These are phyloP conservation scores for Mallotus nudiflorus DNA, from an alignment of 345 rosid species.

Conservation along the genomic window DNA sequence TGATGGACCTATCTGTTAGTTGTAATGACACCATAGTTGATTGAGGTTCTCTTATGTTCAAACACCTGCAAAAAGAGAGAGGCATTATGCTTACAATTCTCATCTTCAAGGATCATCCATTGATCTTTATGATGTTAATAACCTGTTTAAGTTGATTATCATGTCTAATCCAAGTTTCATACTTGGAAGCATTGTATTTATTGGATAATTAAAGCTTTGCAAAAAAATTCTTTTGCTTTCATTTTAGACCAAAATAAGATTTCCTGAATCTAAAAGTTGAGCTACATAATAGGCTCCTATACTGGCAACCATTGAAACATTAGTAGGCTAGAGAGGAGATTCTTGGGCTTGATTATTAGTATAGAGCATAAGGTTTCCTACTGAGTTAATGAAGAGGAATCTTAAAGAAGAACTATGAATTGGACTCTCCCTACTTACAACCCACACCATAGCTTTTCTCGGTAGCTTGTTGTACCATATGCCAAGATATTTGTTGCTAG, in stretches of 20 bases:
- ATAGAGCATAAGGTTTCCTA: conserved; percentile 2
- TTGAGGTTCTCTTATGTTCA: no score
- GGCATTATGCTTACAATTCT: no score
- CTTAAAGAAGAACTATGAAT: conserved; percentile 8
- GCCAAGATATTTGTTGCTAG: conserved; percentile 6
- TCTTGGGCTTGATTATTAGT: neutral
- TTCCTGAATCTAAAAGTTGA: neutral
- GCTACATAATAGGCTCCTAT: neutral
- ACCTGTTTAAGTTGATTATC: no score
- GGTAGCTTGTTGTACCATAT: conserved; percentile 13
- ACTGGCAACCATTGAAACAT: neutral
- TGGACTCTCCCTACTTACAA: conserved; percentile 18
- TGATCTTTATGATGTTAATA: neutral
- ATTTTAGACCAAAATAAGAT: no score
- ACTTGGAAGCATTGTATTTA: no score
- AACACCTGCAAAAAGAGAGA: no score
- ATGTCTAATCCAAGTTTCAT: no score
- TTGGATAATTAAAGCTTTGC: no score
- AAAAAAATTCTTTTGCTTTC: no score
- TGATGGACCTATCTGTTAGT: no score
- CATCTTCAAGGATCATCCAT: neutral
- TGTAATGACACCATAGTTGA: no score
- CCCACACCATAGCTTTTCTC: conserved; percentile 12
- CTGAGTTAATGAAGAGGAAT: neutral
- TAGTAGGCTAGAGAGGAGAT: neutral